Conservation (phyloP, 2,329 filamentous ascomycete genomes). For the Chalaropsis ovoidea region DNA sequence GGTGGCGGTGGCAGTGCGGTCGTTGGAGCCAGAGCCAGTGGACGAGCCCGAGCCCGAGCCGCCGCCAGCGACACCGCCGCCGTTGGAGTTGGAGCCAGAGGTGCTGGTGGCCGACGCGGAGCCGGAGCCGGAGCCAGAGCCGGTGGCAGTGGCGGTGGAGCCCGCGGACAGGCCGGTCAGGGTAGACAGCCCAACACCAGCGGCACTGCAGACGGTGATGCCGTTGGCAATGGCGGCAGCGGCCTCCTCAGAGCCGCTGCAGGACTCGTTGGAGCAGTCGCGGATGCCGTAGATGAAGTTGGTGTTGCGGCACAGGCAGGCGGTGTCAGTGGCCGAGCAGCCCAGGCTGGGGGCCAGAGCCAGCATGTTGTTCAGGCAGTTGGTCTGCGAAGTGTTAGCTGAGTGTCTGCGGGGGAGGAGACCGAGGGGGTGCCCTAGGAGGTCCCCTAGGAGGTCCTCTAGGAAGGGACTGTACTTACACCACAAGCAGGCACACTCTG, state of each 20-base stretch:
- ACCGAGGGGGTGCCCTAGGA: neutral
- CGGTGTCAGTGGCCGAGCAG: constrained; percentile 36
- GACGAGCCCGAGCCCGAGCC: constrained; percentile 17
- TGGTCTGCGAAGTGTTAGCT: constrained; percentile 33
- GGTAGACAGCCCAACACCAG: constrained; percentile 20
- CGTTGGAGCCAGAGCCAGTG: constrained; percentile 10
- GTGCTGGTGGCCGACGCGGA: constrained; percentile 19
- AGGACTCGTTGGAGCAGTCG: constrained; percentile 42
- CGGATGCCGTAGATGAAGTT: constrained; percentile 43
- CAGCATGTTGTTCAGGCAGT: constrained; percentile 44
- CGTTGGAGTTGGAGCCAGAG: constrained; percentile 1
- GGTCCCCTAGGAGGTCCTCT: neutral
- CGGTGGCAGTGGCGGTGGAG: constrained; percentile 27
- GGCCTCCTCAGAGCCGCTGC: constrained; percentile 32
- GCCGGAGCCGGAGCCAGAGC: constrained; percentile 23
- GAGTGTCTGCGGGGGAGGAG: neutral
- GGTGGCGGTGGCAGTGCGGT: neutral
- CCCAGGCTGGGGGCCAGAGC: constrained; percentile 37
- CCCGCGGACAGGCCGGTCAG: constrained; percentile 26
- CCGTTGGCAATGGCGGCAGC: constrained; percentile 35
- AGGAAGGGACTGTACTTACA: constrained; percentile 36
- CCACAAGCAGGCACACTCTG: constrained; percentile 41
- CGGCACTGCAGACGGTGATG: constrained; percentile 33
- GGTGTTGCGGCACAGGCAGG: constrained; percentile 40
- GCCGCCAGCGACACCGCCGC: neutral